Evolutionary conservation across 2,329 filamentous ascomycete species (phyloP).

Genomic region (Ceratocystiopsis sp.): DNA sequence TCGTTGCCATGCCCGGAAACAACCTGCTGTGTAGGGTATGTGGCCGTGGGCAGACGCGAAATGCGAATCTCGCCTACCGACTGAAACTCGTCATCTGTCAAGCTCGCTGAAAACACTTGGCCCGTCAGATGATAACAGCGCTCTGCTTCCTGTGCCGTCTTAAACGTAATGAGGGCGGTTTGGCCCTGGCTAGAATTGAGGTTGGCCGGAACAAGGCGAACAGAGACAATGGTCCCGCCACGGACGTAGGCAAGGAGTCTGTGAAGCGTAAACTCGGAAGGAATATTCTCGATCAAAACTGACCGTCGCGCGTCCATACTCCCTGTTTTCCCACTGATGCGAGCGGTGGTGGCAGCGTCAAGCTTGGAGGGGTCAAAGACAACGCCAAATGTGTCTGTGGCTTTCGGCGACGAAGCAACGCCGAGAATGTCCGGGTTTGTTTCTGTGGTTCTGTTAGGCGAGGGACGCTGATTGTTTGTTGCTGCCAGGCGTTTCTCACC

Average conservation of each 20-base stretch:
- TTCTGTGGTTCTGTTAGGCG: conserved; percentile 1
- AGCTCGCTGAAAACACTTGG: background rate
- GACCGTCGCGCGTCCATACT: conserved; percentile 2
- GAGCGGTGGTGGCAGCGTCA: background rate
- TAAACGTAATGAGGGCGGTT: conserved; percentile 6
- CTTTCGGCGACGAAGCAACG: conserved; percentile 1
- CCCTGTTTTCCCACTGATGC: background rate
- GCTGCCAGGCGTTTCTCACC: background rate
- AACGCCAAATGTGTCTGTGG: conserved; percentile 3
- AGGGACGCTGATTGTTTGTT: background rate
- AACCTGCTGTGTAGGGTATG: conserved; percentile 5
- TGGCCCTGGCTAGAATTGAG: background rate
- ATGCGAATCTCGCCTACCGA: background rate
- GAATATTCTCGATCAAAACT: conserved; percentile 6
- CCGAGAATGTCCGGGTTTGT: conserved; percentile 1
- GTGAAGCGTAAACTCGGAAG: conserved; percentile 2
- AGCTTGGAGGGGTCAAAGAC: conserved; percentile 3
- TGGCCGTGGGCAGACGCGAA: conserved; percentile 2
- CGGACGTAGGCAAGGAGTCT: conserved; percentile 6
- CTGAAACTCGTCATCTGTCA: no score
- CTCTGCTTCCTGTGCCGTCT: conserved; percentile 3
- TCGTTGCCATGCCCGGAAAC: background rate
- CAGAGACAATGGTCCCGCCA: conserved; percentile 5
- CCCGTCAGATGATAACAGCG: background rate
- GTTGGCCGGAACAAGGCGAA: conserved; percentile 1